Conservation (phyloP, 257 asterid genomes). For the Solanum sparsipilum region DNA sequence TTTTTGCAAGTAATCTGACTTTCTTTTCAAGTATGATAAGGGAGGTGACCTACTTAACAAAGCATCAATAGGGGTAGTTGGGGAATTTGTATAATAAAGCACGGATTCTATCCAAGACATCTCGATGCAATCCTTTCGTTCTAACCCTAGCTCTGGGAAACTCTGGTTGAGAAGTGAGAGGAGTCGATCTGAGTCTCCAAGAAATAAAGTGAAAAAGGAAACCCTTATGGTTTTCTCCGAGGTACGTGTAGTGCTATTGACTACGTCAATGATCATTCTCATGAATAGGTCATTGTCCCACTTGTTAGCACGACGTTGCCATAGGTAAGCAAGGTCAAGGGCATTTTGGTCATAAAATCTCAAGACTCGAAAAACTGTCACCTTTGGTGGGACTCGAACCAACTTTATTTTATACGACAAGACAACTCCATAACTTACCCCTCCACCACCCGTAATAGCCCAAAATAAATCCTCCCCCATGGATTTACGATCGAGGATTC, state of each 20-base stretch:
- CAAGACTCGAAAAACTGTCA: not conserved
- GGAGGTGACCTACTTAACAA: slow-evolving; percentile 18
- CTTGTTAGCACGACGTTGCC: not conserved
- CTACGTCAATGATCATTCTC: not conserved
- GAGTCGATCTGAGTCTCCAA: not conserved
- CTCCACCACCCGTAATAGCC: slow-evolving; percentile 12
- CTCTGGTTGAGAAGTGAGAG: not conserved
- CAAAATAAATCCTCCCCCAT: slow-evolving; percentile 17
- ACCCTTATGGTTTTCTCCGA: not conserved
- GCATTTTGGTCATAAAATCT: not conserved
- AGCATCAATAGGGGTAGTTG: slow-evolving; percentile 13
- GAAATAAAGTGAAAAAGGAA: not conserved
- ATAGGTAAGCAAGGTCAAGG: not conserved
- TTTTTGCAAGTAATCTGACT: slow-evolving; percentile 47
- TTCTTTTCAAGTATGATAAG: slow-evolving; percentile 30
- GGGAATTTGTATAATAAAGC: slow-evolving; percentile 9
- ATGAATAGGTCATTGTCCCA: not conserved
- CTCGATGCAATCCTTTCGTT: not conserved
- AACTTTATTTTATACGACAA: not conserved
- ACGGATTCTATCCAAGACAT: slow-evolving; percentile 4
- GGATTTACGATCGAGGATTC: not conserved
- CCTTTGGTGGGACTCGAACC: not conserved
- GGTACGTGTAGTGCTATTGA: not conserved
- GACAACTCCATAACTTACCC: slow-evolving; percentile 3
- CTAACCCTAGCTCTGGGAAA: not conserved